These are phyloP conservation scores for Rusavskia elegans DNA, from an alignment of 495 filamentous ascomycete genomes.

Conservation along the genomic window DNA sequence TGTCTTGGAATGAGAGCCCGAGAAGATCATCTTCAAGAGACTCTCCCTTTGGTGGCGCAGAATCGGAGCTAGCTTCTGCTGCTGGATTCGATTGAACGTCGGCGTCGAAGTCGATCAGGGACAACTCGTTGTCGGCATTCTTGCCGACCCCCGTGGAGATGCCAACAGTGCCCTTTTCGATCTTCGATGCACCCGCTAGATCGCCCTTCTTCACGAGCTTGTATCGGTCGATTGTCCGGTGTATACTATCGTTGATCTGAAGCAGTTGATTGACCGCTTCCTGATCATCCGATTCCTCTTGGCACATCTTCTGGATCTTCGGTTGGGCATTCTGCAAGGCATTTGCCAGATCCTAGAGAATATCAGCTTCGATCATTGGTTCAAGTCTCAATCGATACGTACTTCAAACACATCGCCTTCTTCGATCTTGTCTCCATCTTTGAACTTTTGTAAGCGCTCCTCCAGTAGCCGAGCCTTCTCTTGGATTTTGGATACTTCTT, in stretches of 20 bases:
- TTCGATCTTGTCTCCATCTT: constrained; percentile 63
- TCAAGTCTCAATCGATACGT: constrained; percentile 4
- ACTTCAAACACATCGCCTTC: constrained; percentile 91
- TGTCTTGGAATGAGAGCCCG: constrained; percentile 49
- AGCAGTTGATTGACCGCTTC: constrained; percentile 91
- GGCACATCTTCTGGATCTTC: constrained; percentile 98
- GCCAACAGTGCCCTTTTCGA: constrained; percentile 69
- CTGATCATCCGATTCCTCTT: constrained; percentile 91
- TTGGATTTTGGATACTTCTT: constrained; percentile 85
- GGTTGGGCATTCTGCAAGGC: constrained; percentile 87
- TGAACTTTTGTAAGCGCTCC: constrained; percentile 75
- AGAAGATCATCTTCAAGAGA: constrained; percentile 51
- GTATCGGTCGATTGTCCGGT: constrained; percentile 88
- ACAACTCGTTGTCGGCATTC: constrained; percentile 70
- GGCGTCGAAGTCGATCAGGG: constrained; percentile 80
- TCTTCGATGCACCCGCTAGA: constrained; percentile 67
- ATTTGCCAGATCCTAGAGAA: constrained; percentile 62
- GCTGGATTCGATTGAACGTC: constrained; percentile 39
- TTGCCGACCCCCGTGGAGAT: constrained; percentile 54
- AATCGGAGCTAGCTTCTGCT: constrained; percentile 6
- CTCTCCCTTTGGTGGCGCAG: constrained; percentile 17
- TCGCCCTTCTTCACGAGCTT: constrained; percentile 90
- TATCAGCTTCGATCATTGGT: background rate
- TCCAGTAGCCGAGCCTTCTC: constrained; percentile 82
- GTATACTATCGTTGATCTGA: constrained; percentile 97